Evolutionary conservation across 129 eudicot genomes (phyloP).

Genomic region (Ambrosia trifida): DNA sequence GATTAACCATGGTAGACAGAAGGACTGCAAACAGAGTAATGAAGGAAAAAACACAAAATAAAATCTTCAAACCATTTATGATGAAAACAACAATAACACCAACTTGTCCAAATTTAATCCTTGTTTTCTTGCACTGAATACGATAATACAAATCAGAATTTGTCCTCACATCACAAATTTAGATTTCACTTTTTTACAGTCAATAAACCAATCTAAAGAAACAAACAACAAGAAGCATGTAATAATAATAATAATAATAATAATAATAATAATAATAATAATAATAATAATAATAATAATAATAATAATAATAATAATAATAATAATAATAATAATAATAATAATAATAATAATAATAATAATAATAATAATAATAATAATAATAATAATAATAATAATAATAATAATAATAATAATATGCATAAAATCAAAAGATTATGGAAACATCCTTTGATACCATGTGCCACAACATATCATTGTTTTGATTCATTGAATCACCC

Average conservation of each 20-base stretch:
- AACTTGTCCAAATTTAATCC: slow-evolving; percentile 34
- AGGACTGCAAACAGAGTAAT: slow-evolving; percentile 49
- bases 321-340: background rate
- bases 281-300: background rate
- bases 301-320: background rate
- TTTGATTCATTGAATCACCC: slow-evolving; percentile 19
- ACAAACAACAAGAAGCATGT: slow-evolving; percentile 16
- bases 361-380: background rate
- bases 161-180: slow-evolving; percentile 24
- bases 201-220: background rate
- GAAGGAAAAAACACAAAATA: slow-evolving; percentile 40
- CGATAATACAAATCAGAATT: slow-evolving; percentile 28
- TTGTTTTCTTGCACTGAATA: slow-evolving; percentile 39
- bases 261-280: background rate
- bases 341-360: background rate
- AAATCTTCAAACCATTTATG: slow-evolving; percentile 32
- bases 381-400: slow-evolving; percentile 1
- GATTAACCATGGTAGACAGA: slow-evolving; percentile 74
- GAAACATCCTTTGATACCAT: slow-evolving; percentile 59
- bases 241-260: slow-evolving; percentile 2
- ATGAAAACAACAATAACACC: slow-evolving; percentile 22
- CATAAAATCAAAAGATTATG: slow-evolving; percentile 31
- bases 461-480: slow-evolving; percentile 62
- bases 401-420: background rate
- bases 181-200: slow-evolving; percentile 28